phyloP scores from a whole-genome alignment of 2,329 filamentous ascomycete genomes.

The Aspergillus ruber region DNA sequence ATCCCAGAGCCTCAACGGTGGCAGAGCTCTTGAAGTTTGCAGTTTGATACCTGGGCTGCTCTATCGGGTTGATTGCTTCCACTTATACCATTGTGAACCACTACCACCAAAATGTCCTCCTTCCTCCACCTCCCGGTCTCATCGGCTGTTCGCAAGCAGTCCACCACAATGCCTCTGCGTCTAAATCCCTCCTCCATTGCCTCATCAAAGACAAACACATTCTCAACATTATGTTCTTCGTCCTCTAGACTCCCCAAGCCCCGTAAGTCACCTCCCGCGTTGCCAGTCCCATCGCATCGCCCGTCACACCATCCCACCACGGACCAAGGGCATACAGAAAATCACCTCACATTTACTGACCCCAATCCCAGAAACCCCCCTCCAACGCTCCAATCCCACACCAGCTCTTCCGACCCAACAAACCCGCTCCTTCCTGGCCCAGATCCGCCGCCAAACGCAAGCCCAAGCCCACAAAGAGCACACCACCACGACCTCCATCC shows the following conservation, averaged over 20 bases:
- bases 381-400: constrained; percentile 13
- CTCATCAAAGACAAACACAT: constrained; percentile 23
- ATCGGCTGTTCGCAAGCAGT: constrained; percentile 31
- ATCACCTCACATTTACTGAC: constrained; percentile 6
- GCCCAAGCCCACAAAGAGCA: constrained; percentile 27
- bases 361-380: constrained; percentile 12
- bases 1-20: background rate
- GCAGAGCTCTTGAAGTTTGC: too few relatives aligned
- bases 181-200: constrained; percentile 21
- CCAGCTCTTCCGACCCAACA: constrained; percentile 20
- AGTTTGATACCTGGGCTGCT: too few relatives aligned
- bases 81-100: too few relatives aligned
- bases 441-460: constrained; percentile 32
- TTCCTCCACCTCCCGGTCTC: constrained; percentile 23
- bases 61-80: too few relatives aligned
- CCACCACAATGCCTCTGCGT: constrained; percentile 21
- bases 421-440: constrained; percentile 31
- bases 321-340: background rate
- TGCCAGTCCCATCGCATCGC: constrained; percentile 1
- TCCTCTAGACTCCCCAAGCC: constrained; percentile 17
- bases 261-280: constrained; percentile 21
- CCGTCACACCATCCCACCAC: background rate
- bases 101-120: constrained; percentile 21
- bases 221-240: constrained; percentile 23
- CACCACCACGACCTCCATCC: constrained; percentile 11